These are phyloP conservation scores for Aspergillus avenaceus DNA, from an alignment of 495 filamentous ascomycete genomes.

Conservation along the genomic window DNA sequence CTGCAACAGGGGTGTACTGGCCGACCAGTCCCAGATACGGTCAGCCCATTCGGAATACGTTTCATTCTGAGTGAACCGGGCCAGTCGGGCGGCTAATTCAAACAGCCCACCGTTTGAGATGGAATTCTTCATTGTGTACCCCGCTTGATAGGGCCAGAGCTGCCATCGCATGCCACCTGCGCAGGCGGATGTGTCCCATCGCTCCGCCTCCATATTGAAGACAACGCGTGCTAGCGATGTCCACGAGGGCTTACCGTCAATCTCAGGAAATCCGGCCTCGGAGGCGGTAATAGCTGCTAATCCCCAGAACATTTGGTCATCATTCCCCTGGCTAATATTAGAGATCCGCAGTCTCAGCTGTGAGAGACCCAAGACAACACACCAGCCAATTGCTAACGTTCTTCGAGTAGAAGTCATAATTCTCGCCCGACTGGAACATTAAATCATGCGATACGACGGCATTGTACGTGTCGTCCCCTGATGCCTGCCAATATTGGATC, in stretches of 20 bases:
- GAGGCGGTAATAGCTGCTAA: constrained; percentile 47
- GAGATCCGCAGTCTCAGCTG: too few species aligned
- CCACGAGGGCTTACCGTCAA: constrained; percentile 54
- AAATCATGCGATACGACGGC: constrained; percentile 39
- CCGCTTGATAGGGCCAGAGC: constrained; percentile 41
- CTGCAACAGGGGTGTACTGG: constrained; percentile 47
- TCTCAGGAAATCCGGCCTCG: constrained; percentile 39
- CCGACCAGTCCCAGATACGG: constrained; percentile 59
- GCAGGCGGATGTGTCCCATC: constrained; percentile 44
- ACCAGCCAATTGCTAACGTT: constrained; percentile 27
- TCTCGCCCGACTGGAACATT: constrained; percentile 36
- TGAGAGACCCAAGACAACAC: not conserved
- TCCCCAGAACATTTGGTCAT: too few species aligned
- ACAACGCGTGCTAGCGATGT: constrained; percentile 67
- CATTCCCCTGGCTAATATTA: constrained; percentile 33
- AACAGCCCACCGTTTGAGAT: constrained; percentile 64
- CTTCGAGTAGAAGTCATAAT: constrained; percentile 37
- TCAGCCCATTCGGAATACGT: constrained; percentile 63
- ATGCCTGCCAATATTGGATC: constrained; percentile 49
- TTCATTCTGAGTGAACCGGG: constrained; percentile 56
- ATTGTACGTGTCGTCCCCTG: constrained; percentile 42
- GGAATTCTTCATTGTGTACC: constrained; percentile 60
- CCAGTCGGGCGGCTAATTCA: constrained; percentile 60
- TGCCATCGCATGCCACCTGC: constrained; percentile 49
- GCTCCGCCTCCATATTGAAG: constrained; percentile 58